Conservation (phyloP, 1,139 yeast genomes). For the Hyphopichia pseudoburtonii region DNA sequence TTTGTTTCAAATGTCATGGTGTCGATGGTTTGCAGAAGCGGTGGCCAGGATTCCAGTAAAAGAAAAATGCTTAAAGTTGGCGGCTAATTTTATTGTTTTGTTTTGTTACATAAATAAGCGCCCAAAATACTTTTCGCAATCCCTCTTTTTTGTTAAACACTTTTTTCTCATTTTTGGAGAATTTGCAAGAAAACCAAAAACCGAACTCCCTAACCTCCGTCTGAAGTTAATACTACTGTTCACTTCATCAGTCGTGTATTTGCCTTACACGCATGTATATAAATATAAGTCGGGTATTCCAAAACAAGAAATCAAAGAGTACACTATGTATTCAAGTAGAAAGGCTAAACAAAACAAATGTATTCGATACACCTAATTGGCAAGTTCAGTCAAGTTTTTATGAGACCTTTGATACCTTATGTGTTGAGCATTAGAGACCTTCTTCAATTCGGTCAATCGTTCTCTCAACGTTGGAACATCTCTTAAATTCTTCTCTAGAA, state of each 20-base stretch:
- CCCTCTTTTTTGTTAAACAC: too few species aligned
- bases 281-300: not conserved
- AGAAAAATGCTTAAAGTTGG: too few species aligned
- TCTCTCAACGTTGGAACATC: slow-evolving; percentile 68
- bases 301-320: not conserved
- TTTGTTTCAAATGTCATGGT: too few species aligned
- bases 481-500: slow-evolving; percentile 61
- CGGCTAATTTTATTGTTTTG: not conserved
- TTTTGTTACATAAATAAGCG: too few species aligned
- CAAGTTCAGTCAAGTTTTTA: slow-evolving; percentile 10
- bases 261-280: too few species aligned
- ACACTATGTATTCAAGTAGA: not conserved
- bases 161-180: too few species aligned
- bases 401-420: slow-evolving; percentile 17
- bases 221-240: too few species aligned
- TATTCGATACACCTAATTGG: slow-evolving; percentile 16
- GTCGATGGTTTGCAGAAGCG: too few species aligned
- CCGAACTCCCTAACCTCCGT: too few species aligned
- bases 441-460: slow-evolving; percentile 57
- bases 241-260: slow-evolving; percentile 1
- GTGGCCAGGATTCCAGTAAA: too few species aligned
- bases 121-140: too few species aligned
- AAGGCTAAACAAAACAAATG: not conserved
- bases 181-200: too few species aligned
- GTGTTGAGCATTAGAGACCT: slow-evolving; percentile 50